Percentiles rank a stretch among this genome's conserved stretches.
Evolutionary conservation across 306 rosid species (phyloP).

Genomic region (Lotus japonicus): DNA sequence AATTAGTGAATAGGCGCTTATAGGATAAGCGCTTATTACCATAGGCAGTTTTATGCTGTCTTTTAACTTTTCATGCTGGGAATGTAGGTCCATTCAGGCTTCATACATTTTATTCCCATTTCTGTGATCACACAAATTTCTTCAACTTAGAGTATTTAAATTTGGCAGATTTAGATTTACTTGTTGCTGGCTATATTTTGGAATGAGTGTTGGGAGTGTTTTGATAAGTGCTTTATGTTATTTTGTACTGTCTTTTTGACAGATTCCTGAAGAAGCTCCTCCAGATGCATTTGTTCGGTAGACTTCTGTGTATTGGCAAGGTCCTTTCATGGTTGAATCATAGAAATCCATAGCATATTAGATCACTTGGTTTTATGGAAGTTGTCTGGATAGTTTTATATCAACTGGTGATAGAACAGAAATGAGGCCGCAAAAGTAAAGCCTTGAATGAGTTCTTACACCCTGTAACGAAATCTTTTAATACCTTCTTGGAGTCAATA

Average conservation of each 20-base stretch:
- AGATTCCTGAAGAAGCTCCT: slow-evolving; percentile 75
- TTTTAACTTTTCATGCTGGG: neutral
- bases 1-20: no score
- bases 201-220: neutral
- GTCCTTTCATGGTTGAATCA: neutral
- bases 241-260: neutral
- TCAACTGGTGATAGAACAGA: neutral
- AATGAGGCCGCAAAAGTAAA: neutral
- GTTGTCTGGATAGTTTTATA: neutral
- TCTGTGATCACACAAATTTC: neutral
- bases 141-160: neutral
- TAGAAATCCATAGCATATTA: neutral
- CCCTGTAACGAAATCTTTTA: neutral
- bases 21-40: no score
- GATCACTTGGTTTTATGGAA: neutral
- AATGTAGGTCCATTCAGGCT: neutral
- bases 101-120: neutral
- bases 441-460: neutral
- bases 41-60: no score
- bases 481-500: neutral
- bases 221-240: neutral
- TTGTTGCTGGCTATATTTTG: neutral
- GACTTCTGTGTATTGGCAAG: neutral
- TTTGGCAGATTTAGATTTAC: neutral
- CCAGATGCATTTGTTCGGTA: slow-evolving; percentile 40